phyloP scores from a whole-genome alignment of 2,329 filamentous ascomycete genomes.

The Botrytis cinerea region DNA sequence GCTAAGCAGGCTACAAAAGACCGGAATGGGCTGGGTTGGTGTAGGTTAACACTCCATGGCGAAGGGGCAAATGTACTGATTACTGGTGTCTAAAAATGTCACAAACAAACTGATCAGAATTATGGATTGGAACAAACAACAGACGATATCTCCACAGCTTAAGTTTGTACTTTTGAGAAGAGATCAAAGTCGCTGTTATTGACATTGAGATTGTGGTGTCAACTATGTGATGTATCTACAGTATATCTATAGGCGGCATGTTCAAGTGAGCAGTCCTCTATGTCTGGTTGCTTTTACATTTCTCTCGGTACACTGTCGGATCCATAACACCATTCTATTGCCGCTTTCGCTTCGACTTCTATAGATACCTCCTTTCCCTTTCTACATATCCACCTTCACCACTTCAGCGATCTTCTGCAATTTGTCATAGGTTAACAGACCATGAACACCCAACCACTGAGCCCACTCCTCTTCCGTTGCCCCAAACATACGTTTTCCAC shows the following conservation, averaged over 20 bases:
- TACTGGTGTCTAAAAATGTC: background rate
- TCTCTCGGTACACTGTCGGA: background rate
- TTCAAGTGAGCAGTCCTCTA: background rate
- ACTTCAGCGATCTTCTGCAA: background rate
- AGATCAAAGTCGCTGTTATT: background rate
- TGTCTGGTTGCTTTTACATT: background rate
- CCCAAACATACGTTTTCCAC: background rate
- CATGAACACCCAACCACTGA: background rate
- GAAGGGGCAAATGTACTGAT: background rate
- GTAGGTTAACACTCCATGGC: background rate
- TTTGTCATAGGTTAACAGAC: background rate
- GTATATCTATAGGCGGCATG: background rate
- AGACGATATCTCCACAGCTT: background rate
- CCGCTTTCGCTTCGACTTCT: background rate
- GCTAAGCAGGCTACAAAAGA: background rate
- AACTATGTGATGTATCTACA: background rate
- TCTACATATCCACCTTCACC: background rate
- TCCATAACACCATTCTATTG: background rate
- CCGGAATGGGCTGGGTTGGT: background rate
- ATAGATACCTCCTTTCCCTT: background rate
- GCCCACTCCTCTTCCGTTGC: background rate
- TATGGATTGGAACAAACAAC: background rate
- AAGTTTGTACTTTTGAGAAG: background rate
- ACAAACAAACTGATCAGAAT: background rate
- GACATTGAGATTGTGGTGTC: background rate